phyloP scores from a whole-genome alignment of 345 rosid genomes.

The Rhizophora mangle region DNA sequence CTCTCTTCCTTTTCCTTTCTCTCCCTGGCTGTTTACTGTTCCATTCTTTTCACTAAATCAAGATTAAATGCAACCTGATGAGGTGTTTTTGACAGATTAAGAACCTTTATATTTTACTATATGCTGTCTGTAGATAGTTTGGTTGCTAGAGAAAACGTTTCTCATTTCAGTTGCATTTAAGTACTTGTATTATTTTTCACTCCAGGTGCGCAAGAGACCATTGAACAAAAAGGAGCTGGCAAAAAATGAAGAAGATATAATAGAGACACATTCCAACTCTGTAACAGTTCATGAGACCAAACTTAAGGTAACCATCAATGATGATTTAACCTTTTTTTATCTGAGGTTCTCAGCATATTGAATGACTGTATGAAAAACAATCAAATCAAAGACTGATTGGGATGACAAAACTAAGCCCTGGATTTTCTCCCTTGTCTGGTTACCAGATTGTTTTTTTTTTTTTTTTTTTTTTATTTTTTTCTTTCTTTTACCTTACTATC shows the following conservation, averaged over 20 bases:
- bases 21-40: background rate
- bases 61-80: background rate
- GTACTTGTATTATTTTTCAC: conserved; percentile 12
- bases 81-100: conserved; percentile 2
- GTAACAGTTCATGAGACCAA: conserved; percentile 91
- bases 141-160: too few species aligned
- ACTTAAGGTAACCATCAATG: conserved; percentile 61
- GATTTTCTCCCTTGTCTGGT: background rate
- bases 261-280: conserved; percentile 70
- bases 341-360: background rate
- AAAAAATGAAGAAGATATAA: conserved; percentile 89
- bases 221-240: conserved; percentile 91
- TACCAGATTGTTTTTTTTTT: background rate
- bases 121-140: conserved; percentile 2
- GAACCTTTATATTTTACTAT: conserved; percentile 6
- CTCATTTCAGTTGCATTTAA: background rate
- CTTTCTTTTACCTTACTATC: background rate
- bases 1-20: too few species aligned
- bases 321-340: conserved; percentile 4
- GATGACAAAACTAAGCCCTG: background rate
- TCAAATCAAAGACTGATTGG: background rate
- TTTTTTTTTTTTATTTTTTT: too few species aligned
- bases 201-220: conserved; percentile 96
- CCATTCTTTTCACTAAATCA: background rate
- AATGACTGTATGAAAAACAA: background rate